phyloP scores from a whole-genome alignment of 257 asterid genomes.

The Voacanga thouarsii region DNA sequence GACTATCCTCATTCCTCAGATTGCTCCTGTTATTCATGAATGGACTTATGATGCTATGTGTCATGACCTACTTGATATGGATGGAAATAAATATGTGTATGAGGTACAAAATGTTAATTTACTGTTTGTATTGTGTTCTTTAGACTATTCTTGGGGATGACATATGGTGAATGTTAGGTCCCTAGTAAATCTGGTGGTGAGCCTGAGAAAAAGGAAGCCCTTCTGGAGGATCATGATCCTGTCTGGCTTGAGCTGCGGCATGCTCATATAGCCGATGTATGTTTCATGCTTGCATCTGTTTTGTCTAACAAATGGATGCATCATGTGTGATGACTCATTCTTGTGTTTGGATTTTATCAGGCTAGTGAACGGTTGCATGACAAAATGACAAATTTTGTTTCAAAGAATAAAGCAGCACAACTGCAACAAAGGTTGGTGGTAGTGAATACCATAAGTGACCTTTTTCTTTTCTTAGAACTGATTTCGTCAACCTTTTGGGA shows the following conservation, averaged over 20 bases:
- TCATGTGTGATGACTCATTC: slow-evolving; percentile 21
- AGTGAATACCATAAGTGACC: background rate
- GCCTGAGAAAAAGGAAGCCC: slow-evolving; percentile 79
- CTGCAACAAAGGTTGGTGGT: slow-evolving; percentile 79
- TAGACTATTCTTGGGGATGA: slow-evolving; percentile 24
- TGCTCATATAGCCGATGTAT: slow-evolving; percentile 90
- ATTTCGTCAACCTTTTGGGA: background rate
- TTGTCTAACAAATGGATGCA: slow-evolving; percentile 8
- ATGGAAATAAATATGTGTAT: slow-evolving; percentile 76
- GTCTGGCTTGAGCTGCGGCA: slow-evolving; percentile 96
- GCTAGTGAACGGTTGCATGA: slow-evolving; percentile 86
- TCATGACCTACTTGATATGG: slow-evolving; percentile 89
- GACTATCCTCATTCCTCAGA: slow-evolving; percentile 38
- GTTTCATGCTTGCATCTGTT: slow-evolving; percentile 19
- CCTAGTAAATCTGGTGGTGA: slow-evolving; percentile 82
- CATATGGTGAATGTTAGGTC: slow-evolving; percentile 43
- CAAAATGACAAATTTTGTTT: slow-evolving; percentile 75
- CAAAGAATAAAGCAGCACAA: slow-evolving; percentile 98
- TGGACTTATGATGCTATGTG: slow-evolving; percentile 99
- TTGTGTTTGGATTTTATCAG: slow-evolving; percentile 37
- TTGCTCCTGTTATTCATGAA: slow-evolving; percentile 96
- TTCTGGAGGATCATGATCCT: slow-evolving; percentile 88
- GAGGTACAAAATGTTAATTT: slow-evolving; percentile 55
- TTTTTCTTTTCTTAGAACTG: background rate
- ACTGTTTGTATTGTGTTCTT: slow-evolving; percentile 5